phyloP scores from a whole-genome alignment of 2,329 filamentous ascomycete species.

The Pseudomassariella vexata region DNA sequence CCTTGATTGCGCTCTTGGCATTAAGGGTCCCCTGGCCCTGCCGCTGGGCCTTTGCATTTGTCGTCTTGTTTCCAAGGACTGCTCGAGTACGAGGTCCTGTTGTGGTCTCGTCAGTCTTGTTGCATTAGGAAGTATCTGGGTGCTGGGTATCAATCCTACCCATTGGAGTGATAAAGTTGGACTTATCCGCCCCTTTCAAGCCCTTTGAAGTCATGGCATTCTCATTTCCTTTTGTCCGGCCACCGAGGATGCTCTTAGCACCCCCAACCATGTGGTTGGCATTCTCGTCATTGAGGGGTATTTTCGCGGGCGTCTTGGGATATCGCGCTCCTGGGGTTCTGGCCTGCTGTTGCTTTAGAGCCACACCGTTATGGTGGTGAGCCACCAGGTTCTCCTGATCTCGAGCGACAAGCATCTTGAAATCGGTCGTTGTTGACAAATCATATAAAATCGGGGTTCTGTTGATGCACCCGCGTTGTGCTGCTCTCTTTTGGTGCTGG shows the following conservation, averaged over 20 bases:
- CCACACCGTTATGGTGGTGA: constrained; percentile 63
- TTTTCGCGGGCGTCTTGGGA: constrained; percentile 77
- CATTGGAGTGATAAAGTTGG: constrained; percentile 72
- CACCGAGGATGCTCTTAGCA: constrained; percentile 54
- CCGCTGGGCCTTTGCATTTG: constrained; percentile 77
- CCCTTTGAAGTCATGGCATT: constrained; percentile 47
- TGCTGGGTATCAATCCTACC: constrained; percentile 44
- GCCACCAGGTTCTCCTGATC: constrained; percentile 88
- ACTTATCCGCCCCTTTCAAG: constrained; percentile 44
- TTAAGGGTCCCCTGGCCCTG: constrained; percentile 61
- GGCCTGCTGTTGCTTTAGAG: constrained; percentile 62
- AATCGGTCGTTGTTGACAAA: too few relatives aligned
- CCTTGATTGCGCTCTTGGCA: constrained; percentile 52
- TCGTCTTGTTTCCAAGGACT: constrained; percentile 89
- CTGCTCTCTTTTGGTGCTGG: too few relatives aligned
- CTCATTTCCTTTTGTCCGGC: constrained; percentile 49
- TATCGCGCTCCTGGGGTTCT: constrained; percentile 61
- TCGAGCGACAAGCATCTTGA: constrained; percentile 73
- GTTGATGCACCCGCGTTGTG: too few relatives aligned
- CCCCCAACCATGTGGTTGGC: constrained; percentile 49
- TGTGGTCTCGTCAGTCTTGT: constrained; percentile 5
- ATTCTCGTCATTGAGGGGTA: constrained; percentile 82
- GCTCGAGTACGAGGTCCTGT: constrained; percentile 65
- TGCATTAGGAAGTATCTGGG: background rate
- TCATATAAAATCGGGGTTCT: too few relatives aligned